Evolutionary conservation across 1,284 basidiomycete genomes (phyloP).

Genomic region (Papiliotrema flavescens): DNA sequence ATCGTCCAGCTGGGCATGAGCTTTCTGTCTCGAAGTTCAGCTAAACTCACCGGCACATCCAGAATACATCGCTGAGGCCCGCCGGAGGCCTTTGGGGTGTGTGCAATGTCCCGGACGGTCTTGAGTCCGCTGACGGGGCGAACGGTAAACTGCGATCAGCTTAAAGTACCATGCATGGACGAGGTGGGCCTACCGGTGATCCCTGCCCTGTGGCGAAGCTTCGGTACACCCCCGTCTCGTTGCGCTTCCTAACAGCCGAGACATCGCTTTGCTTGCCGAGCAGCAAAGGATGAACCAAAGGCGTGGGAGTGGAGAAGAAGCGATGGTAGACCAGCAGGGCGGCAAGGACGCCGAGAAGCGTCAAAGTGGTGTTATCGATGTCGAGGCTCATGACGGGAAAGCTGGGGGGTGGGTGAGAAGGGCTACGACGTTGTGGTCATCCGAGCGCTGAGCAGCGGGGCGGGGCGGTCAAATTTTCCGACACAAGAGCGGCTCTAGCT

Average conservation of each 20-base stretch:
- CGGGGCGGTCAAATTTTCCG: no score
- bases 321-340: constrained; percentile 37
- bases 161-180: background rate
- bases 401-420: no score
- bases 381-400: constrained; percentile 20
- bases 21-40: background rate
- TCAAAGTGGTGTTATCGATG: constrained; percentile 44
- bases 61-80: constrained; percentile 32
- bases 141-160: constrained; percentile 34
- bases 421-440: no score
- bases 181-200: constrained; percentile 24
- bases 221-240: constrained; percentile 44
- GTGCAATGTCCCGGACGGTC: constrained; percentile 35
- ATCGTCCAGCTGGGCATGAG: constrained; percentile 24
- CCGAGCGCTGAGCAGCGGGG: no score
- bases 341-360: constrained; percentile 33
- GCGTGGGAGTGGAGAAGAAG: constrained; percentile 33
- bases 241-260: constrained; percentile 34
- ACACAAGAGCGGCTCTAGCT: no score
- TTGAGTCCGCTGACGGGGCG: constrained; percentile 42
- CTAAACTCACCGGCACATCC: constrained; percentile 28
- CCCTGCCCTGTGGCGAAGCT: constrained; percentile 48
- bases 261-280: constrained; percentile 47
- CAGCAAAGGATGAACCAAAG: constrained; percentile 48
- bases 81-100: constrained; percentile 12